phyloP scores from a whole-genome alignment of 2,329 filamentous ascomycete genomes.

The Fusarium mundagurra region DNA sequence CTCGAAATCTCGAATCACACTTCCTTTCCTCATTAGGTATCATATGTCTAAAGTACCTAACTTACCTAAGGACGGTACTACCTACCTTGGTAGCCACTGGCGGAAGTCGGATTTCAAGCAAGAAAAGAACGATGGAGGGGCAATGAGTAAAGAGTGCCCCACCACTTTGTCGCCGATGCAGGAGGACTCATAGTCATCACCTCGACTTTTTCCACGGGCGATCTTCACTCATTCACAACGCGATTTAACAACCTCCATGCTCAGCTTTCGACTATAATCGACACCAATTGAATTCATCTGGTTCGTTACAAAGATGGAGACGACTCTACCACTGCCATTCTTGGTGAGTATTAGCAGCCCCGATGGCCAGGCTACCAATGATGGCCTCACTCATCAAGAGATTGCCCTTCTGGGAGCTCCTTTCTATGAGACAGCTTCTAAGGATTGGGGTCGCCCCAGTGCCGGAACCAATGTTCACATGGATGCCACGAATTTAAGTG shows the following conservation, averaged over 20 bases:
- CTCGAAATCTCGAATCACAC: background rate
- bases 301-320: slow-evolving; percentile 63
- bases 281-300: slow-evolving; percentile 15
- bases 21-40: background rate
- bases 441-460: slow-evolving; percentile 59
- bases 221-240: slow-evolving; percentile 39
- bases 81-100: slow-evolving; percentile 6
- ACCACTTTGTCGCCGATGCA: slow-evolving; percentile 44
- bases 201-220: slow-evolving; percentile 38
- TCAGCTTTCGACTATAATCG: background rate
- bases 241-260: slow-evolving; percentile 1
- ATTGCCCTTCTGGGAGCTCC: slow-evolving; percentile 67
- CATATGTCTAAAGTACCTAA: background rate
- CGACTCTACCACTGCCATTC: slow-evolving; percentile 71
- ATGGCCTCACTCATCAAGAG: slow-evolving; percentile 66
- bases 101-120: slow-evolving; percentile 27
- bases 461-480: slow-evolving; percentile 73
- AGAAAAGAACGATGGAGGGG: slow-evolving; percentile 40
- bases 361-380: slow-evolving; percentile 57
- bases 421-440: slow-evolving; percentile 64
- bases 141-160: slow-evolving; percentile 40
- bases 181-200: slow-evolving; percentile 41
- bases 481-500: slow-evolving; percentile 76
- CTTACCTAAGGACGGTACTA: background rate
- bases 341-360: slow-evolving; percentile 66